Conservation (phyloP, 2,329 filamentous ascomycete genomes). For the Lecanicillium sp. region DNA sequence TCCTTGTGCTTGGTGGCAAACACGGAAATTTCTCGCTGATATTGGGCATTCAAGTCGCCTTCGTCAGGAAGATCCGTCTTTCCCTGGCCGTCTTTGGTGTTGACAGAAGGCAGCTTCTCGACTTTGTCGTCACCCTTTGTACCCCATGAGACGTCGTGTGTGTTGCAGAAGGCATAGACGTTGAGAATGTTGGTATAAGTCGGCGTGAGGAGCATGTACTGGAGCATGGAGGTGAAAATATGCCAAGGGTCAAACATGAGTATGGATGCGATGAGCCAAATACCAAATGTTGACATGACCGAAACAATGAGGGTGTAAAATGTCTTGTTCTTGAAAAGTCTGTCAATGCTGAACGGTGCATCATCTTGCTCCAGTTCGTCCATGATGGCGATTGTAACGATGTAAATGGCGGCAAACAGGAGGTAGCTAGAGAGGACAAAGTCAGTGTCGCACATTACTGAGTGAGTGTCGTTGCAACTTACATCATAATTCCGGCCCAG, state of each 20-base stretch:
- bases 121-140: conserved; percentile 97
- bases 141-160: conserved; percentile 95
- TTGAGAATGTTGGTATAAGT: conserved; percentile 98
- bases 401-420: conserved; percentile 90
- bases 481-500: conserved; percentile 93
- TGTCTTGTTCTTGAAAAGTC: conserved; percentile 77
- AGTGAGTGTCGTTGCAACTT: conserved; percentile 38
- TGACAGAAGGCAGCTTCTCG: conserved; percentile 81
- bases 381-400: conserved; percentile 81
- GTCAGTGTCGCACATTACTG: too few relatives aligned
- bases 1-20: conserved; percentile 69
- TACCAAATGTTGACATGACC: conserved; percentile 80
- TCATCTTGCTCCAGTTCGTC: conserved; percentile 51
- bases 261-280: conserved; percentile 86
- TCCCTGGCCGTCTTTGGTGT: conserved; percentile 77
- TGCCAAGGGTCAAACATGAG: conserved; percentile 99
- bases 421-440: conserved; percentile 52
- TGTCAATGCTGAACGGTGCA: conserved; percentile 54
- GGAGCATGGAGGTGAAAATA: conserved; percentile 91
- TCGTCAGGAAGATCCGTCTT: conserved; percentile 96
- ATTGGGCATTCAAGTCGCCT: conserved; percentile 88
- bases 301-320: conserved; percentile 95
- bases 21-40: conserved; percentile 71
- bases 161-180: conserved; percentile 98
- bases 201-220: conserved; percentile 91